Evolutionary conservation across 2,329 filamentous ascomycete genomes (phyloP).

Genomic region (Epicoccum sorghinum): DNA sequence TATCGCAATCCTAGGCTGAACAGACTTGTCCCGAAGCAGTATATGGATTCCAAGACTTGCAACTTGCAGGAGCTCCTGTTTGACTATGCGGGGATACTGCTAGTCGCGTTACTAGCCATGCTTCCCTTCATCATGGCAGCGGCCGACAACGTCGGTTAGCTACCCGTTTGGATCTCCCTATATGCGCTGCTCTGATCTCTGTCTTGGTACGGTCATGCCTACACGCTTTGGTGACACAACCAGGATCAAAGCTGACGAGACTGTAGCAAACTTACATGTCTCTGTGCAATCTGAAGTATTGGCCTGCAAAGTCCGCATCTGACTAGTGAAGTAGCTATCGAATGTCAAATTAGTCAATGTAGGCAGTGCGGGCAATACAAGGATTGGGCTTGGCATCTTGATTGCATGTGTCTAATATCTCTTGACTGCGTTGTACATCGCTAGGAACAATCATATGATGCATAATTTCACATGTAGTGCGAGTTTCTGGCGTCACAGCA

Average conservation of each 20-base stretch:
- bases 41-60: background rate
- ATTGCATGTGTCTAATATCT: background rate
- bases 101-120: background rate
- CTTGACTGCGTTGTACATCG: background rate
- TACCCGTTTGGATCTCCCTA: background rate
- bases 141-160: conserved; percentile 2
- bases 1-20: background rate
- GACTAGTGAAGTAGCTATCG: too few relatives aligned
- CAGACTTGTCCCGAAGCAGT: background rate
- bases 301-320: too few relatives aligned
- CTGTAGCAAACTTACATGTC: too few relatives aligned
- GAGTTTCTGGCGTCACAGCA: background rate
- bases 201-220: background rate
- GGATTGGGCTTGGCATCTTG: background rate
- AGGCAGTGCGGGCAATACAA: too few relatives aligned
- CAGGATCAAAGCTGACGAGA: too few relatives aligned
- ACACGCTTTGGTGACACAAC: background rate
- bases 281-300: too few relatives aligned
- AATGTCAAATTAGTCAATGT: too few relatives aligned
- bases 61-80: conserved; percentile 5
- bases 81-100: conserved; percentile 1
- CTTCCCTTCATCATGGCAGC: background rate
- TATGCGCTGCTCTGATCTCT: conserved; percentile 1
- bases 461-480: conserved; percentile 2
- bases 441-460: background rate